Base-by-base conservation (phyloP, 2,329 filamentous ascomycete genomes). In the Chrysoporthe puriensis region DNA sequence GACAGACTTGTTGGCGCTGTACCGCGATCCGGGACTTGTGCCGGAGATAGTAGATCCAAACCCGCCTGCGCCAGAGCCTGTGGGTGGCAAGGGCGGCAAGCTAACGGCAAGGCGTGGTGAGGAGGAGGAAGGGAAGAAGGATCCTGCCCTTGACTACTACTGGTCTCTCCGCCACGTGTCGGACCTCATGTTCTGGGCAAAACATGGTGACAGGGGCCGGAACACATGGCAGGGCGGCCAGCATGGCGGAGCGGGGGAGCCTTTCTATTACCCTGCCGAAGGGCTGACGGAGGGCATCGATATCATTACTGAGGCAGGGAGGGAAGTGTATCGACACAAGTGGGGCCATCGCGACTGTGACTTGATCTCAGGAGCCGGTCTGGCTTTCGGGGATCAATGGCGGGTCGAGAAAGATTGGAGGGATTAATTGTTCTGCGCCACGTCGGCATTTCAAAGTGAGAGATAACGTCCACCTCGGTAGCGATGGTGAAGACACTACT, bases 211-310 rank as follows among this genome's bases (percentile, higher is more conserved):
- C 7, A 77, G 77, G 58, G 73, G 76, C 26, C 77, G 85, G 42
- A 86, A 87, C 73, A 83, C 79, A 13, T 88, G 85, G 85, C 85
- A 87, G 72, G 74, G 73, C 2, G 79, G 80, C 42, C 85, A 87
- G 72, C 78, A 76, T 5, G 85, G 85, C 42, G 85, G 85, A 1
- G 63, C 79, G 34, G 84, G 82, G 16, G 85, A 87, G 73, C 84
- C 84, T 1, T 87, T 82, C 69, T 84, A 86, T 73, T 82, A 85
- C 69, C 77, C 83, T 63, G 70, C 81, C 0, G 78, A 78, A 1
- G 85, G 84, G 1, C 77, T 85, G 63, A 77, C 80, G 4, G 74
- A 77, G 59, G 80, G 77, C 1, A 79, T 85, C 66, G 77, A 80
- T 66, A 76, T 85, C 62, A 73, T 82, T 21, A 83, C 81, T 40